Evolutionary conservation across 805 yeast genomes (phyloP), one percentile per base, ranked within the genome.

Genomic region (Huiozyma sinensis): DNA sequence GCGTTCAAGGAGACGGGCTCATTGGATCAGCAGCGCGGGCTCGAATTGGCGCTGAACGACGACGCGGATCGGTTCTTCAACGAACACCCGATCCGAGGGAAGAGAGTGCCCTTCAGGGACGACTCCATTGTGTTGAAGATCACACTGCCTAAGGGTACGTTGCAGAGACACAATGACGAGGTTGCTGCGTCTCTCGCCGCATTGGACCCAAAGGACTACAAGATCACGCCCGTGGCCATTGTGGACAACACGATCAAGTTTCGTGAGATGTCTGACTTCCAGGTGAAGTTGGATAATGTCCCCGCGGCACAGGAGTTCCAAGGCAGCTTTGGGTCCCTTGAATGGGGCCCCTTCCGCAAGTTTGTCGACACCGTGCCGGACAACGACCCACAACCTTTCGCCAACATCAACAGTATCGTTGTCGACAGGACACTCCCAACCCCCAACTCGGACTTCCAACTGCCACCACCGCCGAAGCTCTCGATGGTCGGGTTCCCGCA

Each of bases 241-340:
- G 69, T 87, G 13, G 77, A 78, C 52, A 73, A 77, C 46, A 81
- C 81, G 12, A 81, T 79, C 55, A 73, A 83, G 49, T 90, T 90
- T 60, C 74, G 95, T 52, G 86, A 84, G 50, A 76, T 88, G 72
- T 80, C 90, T 0, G 97, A 89, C 63, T 90, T 87, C 60, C 97
- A 92, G 60, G 73, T 76, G 50, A 67, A 75, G 31, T 75, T 87
- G 9, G 73, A 72, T 41, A 72, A 75, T 51, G 80, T 82, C 10
- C 58, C 66, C 1, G 74, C 79, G 48, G 70, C 74, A 1, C 49
- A 61, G 6, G 67, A 60, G 43, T 62, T 56, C 44, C 52, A 53
- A 36, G 43, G 52, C 5, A 55, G 63, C 33, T 53, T 57, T 43
- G 53, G 55, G 2, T 50, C 63, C 6, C 41, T 61, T n/a, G 59